Evolutionary conservation across 1,139 yeast species (phyloP).

Genomic region (Candida mesenterica): DNA sequence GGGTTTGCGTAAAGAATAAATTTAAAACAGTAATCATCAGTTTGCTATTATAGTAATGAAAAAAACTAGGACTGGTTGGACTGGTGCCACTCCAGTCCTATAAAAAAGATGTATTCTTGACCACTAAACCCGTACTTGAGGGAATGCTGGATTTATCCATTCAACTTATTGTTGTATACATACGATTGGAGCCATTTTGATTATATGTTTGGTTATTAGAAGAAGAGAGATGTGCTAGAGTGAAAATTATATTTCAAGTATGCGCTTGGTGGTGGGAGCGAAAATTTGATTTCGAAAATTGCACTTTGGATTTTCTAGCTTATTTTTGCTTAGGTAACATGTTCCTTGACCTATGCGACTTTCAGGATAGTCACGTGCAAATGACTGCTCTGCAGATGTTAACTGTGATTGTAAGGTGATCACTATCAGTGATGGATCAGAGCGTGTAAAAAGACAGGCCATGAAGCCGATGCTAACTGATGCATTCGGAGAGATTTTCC

Average conservation of each 20-base stretch:
- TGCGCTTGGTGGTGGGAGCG: not conserved
- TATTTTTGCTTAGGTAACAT: too few relatives aligned
- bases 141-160: conserved; percentile 19
- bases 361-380: too few relatives aligned
- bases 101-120: conserved; percentile 13
- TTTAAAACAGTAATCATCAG: conserved; percentile 10
- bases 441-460: too few relatives aligned
- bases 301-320: too few relatives aligned
- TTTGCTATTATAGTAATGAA: not conserved
- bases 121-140: conserved; percentile 34
- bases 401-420: too few relatives aligned
- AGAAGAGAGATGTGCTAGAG: conserved; percentile 8
- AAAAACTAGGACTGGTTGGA: conserved; percentile 3
- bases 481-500: too few relatives aligned
- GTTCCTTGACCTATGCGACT: too few relatives aligned
- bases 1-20: conserved; percentile 26
- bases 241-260: conserved; percentile 6
- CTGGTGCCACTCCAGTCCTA: too few relatives aligned
- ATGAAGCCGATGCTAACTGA: too few relatives aligned
- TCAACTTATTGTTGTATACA: conserved; percentile 35
- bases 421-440: too few relatives aligned
- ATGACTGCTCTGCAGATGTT: too few relatives aligned
- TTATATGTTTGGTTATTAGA: conserved; percentile 8
- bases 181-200: conserved; percentile 88
- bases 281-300: too few relatives aligned